These are phyloP conservation scores for Bipolaris victoriae DNA, from an alignment of 2,329 filamentous ascomycete species.

Conservation along the genomic window DNA sequence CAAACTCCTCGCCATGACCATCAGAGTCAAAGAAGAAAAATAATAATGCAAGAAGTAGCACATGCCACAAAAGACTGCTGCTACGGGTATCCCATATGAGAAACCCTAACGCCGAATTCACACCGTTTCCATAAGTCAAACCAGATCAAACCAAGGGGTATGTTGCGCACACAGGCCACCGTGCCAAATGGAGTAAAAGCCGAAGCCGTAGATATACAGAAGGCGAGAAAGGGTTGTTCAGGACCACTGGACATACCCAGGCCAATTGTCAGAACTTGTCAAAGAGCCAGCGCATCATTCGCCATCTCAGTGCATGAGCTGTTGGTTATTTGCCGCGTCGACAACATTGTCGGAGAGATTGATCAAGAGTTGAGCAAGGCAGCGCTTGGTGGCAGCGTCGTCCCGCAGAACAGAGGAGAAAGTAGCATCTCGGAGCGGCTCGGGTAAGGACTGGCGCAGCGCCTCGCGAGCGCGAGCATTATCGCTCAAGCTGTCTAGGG, in stretches of 20 bases:
- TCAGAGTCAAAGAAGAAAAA: constrained; percentile 28
- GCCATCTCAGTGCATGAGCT: constrained; percentile 41
- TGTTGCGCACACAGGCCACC: constrained; percentile 26
- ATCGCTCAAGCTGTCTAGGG: constrained; percentile 76
- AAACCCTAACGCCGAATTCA: constrained; percentile 34
- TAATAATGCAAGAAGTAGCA: constrained; percentile 33
- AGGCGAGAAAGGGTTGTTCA: constrained; percentile 16
- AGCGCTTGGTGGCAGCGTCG: constrained; percentile 96
- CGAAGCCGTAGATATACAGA: constrained; percentile 33
- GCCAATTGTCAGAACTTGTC: constrained; percentile 5
- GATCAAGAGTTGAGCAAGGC: constrained; percentile 94
- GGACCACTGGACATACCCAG: constrained; percentile 8
- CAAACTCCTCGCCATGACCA: constrained; percentile 37
- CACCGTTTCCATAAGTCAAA: constrained; percentile 27
- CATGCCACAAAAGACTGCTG: constrained; percentile 23
- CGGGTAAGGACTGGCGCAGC: constrained; percentile 91
- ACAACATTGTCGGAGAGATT: constrained; percentile 91
- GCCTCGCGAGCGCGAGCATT: constrained; percentile 96
- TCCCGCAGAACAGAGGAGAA: constrained; percentile 96
- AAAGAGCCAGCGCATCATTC: constrained; percentile 1
- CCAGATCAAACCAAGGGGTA: constrained; percentile 27
- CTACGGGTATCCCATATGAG: constrained; percentile 40
- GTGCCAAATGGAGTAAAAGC: constrained; percentile 33
- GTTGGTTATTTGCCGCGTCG: constrained; percentile 52
- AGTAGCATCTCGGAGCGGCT: constrained; percentile 97